These are phyloP conservation scores for Colletotrichum salicis DNA, from an alignment of 2,329 filamentous ascomycete species.

Conservation along the genomic window DNA sequence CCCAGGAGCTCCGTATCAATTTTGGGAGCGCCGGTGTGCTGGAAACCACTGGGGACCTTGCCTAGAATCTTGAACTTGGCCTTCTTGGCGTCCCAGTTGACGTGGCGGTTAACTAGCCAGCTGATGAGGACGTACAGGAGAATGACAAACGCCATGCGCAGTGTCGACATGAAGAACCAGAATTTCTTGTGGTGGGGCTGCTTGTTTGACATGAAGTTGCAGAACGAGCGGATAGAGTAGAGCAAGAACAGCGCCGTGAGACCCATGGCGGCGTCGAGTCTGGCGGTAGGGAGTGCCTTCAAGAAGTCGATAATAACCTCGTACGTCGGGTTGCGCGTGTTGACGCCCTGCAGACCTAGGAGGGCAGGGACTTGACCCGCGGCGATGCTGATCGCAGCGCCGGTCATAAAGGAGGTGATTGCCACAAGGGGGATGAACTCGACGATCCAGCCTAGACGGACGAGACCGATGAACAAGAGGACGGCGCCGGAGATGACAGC, in stretches of 20 bases:
- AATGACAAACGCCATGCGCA: constrained; percentile 84
- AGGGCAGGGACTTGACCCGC: constrained; percentile 57
- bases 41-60: constrained; percentile 77
- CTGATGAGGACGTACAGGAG: constrained; percentile 83
- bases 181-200: constrained; percentile 73
- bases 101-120: constrained; percentile 74
- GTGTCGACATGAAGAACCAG: constrained; percentile 82
- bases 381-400: constrained; percentile 62
- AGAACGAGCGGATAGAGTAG: constrained; percentile 71
- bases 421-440: constrained; percentile 63
- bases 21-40: constrained; percentile 73
- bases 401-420: constrained; percentile 63
- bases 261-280: constrained; percentile 78
- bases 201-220: constrained; percentile 72
- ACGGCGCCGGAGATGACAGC: constrained; percentile 57
- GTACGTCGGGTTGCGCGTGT: constrained; percentile 57
- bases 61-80: constrained; percentile 74
- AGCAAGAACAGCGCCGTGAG: constrained; percentile 74
- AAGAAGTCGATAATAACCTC: constrained; percentile 56
- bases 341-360: constrained; percentile 56
- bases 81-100: constrained; percentile 54
- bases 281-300: constrained; percentile 52
- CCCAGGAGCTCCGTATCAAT: constrained; percentile 70
- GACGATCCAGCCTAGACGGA: constrained; percentile 61
- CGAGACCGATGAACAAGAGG: constrained; percentile 56